Base-by-base conservation (phyloP, 176 grass and related monocot genomes). In the Cocos nucifera region DNA sequence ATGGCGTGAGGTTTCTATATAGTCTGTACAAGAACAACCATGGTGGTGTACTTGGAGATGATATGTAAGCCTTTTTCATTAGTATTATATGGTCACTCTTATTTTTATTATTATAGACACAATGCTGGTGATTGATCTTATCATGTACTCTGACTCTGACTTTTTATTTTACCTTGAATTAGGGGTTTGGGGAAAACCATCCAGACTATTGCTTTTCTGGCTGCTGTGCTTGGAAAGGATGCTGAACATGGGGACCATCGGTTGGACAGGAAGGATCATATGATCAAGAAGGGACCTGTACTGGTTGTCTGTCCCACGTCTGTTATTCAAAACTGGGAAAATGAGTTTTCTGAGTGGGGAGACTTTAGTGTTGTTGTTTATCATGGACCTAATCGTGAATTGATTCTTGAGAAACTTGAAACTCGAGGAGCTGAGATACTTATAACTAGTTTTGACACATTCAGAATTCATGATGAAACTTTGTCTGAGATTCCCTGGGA, bases 141-240 rank as follows among this genome's bases (percentile, higher is more conserved):
- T 44, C 35, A 14, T 44, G 6, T 44, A 44, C 6, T 14, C 32
- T n/a, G 35, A 44, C 1, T 9, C 14, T 44, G 64, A 53, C 53
- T 73, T 21, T 78, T 17, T 64, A 69, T 66, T 50, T 74, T 53
- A 24, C 64, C 30, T 51, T 85, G 54, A 66, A 71, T 48, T 75
- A 95, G 86, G 91, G 91, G 91, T 25, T 71, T 96, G 71, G 91
- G 91, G 53, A 96, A 96, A 76, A 96, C 91, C 44, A 96, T 96
- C 67, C 91, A 96, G 71, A 87, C 87, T 57, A 96, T 90, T 73
- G 91, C 91, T 68, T 90, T 90, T 66, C 66, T 96, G 12, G 82
- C 91, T 27, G 76, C 83, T 75, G 69, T 96, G 24, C 75, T 85
- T 71, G 78, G 77, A 62, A 87, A 81, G 75, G 75, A 82, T 53